Evolutionary conservation across 75 land plant genomes (phyloP).

Genomic region (Cunninghamia lanceolata): DNA sequence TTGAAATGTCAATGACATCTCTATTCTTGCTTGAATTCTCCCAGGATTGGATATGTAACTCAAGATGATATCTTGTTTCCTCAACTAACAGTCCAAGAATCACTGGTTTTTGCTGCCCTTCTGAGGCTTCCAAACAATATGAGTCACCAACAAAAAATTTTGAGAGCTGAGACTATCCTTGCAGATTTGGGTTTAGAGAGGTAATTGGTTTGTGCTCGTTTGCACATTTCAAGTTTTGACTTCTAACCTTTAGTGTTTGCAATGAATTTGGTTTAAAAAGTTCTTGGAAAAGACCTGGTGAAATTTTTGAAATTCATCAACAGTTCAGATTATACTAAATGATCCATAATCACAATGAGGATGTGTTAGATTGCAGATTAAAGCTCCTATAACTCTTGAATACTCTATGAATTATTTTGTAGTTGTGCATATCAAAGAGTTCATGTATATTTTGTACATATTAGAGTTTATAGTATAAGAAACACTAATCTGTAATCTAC

Average conservation of each 20-base stretch:
- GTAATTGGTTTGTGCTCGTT: conserved; percentile 17
- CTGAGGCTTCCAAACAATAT: conserved; percentile 78
- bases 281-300: neutral
- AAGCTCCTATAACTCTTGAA: too few relatives aligned
- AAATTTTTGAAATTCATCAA: neutral
- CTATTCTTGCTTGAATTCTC: neutral
- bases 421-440: too few relatives aligned
- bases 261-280: neutral
- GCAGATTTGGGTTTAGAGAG: conserved; percentile 89
- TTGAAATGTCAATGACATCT: neutral
- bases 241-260: neutral
- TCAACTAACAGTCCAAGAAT: conserved; percentile 87
- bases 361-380: too few relatives aligned
- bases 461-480: neutral
- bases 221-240: neutral
- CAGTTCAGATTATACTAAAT: neutral
- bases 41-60: conserved; percentile 97
- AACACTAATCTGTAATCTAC: neutral
- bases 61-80: conserved; percentile 96
- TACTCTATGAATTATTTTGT: too few relatives aligned
- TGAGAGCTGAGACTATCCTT: conserved; percentile 64
- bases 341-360: too few relatives aligned
- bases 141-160: conserved; percentile 67
- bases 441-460: neutral
- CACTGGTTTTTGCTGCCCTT: conserved; percentile 85